phyloP scores from a whole-genome alignment of 495 filamentous ascomycete genomes.

The Letharia columbiana region DNA sequence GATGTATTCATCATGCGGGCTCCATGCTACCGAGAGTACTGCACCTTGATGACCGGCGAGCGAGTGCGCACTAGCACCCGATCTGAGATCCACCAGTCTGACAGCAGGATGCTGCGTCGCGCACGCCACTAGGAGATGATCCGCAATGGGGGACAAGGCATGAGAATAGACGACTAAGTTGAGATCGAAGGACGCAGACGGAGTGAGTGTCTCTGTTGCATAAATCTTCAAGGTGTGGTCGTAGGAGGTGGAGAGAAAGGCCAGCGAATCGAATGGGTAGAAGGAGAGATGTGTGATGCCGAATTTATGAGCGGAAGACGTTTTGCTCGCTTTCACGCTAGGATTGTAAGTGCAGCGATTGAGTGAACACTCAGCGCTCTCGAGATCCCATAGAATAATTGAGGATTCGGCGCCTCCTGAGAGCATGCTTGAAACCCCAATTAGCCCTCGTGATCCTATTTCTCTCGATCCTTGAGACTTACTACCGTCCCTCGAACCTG shows the following conservation, averaged over 20 bases:
- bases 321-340: conserved; percentile 36
- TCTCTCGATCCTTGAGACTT: conserved; percentile 24
- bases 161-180: conserved; percentile 66
- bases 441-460: conserved; percentile 15
- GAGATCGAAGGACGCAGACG: conserved; percentile 59
- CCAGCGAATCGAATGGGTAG: conserved; percentile 73
- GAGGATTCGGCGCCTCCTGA: conserved; percentile 76
- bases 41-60: conserved; percentile 65
- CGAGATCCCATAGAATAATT: conserved; percentile 78
- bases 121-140: conserved; percentile 70
- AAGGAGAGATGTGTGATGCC: conserved; percentile 79
- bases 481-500: conserved; percentile 69
- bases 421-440: conserved; percentile 47
- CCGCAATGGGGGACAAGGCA: conserved; percentile 60
- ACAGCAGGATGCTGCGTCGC: conserved; percentile 73
- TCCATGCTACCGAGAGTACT: conserved; percentile 69
- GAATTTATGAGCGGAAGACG: conserved; percentile 54
- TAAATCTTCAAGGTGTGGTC: conserved; percentile 79
- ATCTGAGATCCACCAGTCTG: conserved; percentile 72
- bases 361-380: conserved; percentile 35
- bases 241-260: conserved; percentile 77
- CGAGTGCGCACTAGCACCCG: conserved; percentile 66
- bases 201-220: conserved; percentile 51
- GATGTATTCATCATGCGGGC: conserved; percentile 65
- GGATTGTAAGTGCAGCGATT: conserved; percentile 42